Percentiles rank a stretch among this genome's conserved stretches.
Evolutionary conservation across 176 grass and related monocot genomes (phyloP).

Genomic region (sorghum (Sorghum bicolor)): DNA sequence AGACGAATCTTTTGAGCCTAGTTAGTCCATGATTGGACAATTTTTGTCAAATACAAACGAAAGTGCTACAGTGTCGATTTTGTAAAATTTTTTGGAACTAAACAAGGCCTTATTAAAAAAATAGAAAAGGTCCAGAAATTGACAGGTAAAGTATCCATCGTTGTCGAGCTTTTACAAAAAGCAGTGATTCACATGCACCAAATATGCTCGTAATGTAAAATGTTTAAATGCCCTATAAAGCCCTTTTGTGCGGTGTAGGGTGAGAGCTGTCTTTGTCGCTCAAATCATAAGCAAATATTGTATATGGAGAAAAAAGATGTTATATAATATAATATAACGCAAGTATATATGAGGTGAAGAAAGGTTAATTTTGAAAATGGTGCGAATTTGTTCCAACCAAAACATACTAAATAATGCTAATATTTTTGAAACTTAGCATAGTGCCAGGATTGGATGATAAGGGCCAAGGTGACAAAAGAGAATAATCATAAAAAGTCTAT

Average conservation of each 20-base stretch:
- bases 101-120: too few relatives aligned
- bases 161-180: too few relatives aligned
- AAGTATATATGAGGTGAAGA: not conserved
- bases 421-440: not conserved
- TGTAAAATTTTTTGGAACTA: too few relatives aligned
- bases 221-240: not conserved
- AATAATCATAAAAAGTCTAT: too few relatives aligned
- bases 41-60: too few relatives aligned
- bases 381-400: not conserved
- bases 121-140: not conserved
- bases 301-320: not conserved
- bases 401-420: not conserved
- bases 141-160: not conserved
- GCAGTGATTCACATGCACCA: too few relatives aligned
- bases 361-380: not conserved
- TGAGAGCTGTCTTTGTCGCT: not conserved
- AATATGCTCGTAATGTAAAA: too few relatives aligned
- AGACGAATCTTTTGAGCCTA: too few relatives aligned
- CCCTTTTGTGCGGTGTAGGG: not conserved
- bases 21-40: too few relatives aligned
- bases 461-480: too few relatives aligned
- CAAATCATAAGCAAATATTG: not conserved
- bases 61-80: too few relatives aligned
- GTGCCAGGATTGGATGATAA: too few relatives aligned
- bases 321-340: not conserved